Evolutionary conservation across 2,329 filamentous ascomycete species (phyloP), one percentile per base, ranked within the genome.

Genomic region (Fusarium domesticum): DNA sequence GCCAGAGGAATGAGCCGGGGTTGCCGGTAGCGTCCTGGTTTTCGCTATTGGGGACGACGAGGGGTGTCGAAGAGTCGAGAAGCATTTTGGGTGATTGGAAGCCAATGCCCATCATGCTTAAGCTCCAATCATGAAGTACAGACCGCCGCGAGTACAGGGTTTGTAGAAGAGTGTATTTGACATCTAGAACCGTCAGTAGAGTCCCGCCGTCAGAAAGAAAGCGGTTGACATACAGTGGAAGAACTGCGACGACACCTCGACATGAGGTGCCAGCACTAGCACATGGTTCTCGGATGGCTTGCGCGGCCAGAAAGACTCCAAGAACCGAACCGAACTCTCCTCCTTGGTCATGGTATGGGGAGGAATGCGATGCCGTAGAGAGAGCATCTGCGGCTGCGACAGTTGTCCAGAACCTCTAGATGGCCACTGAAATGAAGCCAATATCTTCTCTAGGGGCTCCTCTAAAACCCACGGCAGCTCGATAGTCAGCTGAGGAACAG

Each of bases 291-390:
- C 68, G 2, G 66, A 63, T 5, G 81, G 73, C 45, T 81, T 73
- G 3, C 73, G 69, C 2, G 93, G 91, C 76, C 90, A 97, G 64
- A 95, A 96, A 0, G 88, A 86, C 69, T 97, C 91, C 5, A 96
- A 70, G 46, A 92, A 87, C 18, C 85, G 82, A 14, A 85, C 73
- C 0, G 89, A 83, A 43, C 85, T 84, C 55, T 91, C 84, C 51
- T 87, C 81, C 34, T 86, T 76, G 6, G 74, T 81, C 50, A 85
- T 60, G 36, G 72, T 73, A 37, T 77, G 71, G 30, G 73, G 74
- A 10, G 80, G 72, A 34, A 96, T 84, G 20, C 89, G 84, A 51
- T 87, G 89, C 18, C 87, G 82, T 15, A 97, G 69, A 1, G 82
- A 85, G 14, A 96, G 68, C 62, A 76, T 73, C 38, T 70, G 75